Evolutionary conservation across 805 yeast species (phyloP).

Genomic region (Starmerella riodocensis): DNA sequence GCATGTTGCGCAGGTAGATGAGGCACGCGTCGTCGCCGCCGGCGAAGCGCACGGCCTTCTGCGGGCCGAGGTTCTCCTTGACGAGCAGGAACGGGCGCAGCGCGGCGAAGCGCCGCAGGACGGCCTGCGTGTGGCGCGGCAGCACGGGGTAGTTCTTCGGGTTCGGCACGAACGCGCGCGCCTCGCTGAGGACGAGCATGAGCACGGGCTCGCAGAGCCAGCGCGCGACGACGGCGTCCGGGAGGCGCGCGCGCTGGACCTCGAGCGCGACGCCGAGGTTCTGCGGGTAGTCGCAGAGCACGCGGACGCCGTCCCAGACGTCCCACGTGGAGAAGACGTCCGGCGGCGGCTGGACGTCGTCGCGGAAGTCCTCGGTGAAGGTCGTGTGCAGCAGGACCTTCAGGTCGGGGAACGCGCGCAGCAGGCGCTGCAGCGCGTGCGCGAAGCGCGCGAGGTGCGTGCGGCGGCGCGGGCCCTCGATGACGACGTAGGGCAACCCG

Average conservation of each 20-base stretch:
- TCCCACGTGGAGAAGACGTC: constrained; percentile 52
- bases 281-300: constrained; percentile 39
- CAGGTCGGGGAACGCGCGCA: constrained; percentile 22
- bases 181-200: constrained; percentile 41
- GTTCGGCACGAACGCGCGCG: constrained; percentile 42
- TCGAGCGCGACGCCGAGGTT: constrained; percentile 61
- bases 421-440: constrained; percentile 31
- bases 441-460: constrained; percentile 40
- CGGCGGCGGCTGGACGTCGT: constrained; percentile 31
- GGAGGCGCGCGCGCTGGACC: constrained; percentile 49
- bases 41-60: constrained; percentile 21
- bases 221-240: constrained; percentile 38
- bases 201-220: constrained; percentile 62
- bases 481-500: constrained; percentile 41
- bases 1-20: constrained; percentile 34
- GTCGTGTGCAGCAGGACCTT: constrained; percentile 26
- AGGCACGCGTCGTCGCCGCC: constrained; percentile 32
- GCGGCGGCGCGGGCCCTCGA: constrained; percentile 53
- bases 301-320: constrained; percentile 55
- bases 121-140: constrained; percentile 41
- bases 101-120: constrained; percentile 35
- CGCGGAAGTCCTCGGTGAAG: constrained; percentile 32
- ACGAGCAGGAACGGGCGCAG: constrained; percentile 33
- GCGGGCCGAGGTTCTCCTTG: constrained; percentile 34
- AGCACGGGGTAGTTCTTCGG: constrained; percentile 53